Percentiles rank a stretch among this genome's conserved stretches.
phyloP scores from a whole-genome alignment of 176 grass and related monocot species.

The Avena sativa region DNA sequence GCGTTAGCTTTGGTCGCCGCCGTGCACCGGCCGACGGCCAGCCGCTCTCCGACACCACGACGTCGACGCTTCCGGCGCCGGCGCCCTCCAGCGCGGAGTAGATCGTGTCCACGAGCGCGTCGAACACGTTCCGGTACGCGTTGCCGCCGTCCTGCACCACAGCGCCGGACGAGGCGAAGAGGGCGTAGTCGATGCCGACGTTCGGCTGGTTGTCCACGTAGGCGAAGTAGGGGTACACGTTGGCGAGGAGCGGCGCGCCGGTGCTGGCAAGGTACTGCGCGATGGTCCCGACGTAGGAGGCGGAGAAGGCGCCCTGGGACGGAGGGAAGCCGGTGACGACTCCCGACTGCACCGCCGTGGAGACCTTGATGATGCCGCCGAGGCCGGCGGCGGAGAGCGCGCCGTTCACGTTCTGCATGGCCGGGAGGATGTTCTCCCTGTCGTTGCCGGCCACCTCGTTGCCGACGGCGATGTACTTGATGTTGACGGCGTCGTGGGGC shows the following conservation, averaged over 20 bases:
- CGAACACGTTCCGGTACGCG: neutral
- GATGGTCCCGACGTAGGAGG: neutral
- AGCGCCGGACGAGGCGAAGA: neutral
- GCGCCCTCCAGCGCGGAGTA: neutral
- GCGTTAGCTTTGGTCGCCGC: conserved; percentile 44
- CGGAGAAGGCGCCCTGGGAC: neutral
- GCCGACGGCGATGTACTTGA: conserved; percentile 64
- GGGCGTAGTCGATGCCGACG: neutral
- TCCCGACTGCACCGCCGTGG: neutral
- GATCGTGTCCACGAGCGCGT: neutral
- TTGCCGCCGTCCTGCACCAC: neutral
- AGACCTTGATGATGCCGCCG: neutral
- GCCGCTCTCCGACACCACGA: conserved; percentile 62
- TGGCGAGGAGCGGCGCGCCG: neutral
- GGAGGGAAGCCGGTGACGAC: neutral
- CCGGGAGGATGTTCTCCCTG: conserved; percentile 35
- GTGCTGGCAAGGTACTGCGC: neutral
- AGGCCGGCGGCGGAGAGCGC: conserved; percentile 4
- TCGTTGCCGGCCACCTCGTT: conserved; percentile 51
- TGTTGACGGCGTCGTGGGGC: conserved; percentile 35
- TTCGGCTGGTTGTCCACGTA: neutral
- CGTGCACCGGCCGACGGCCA: conserved; percentile 51
- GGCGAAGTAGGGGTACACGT: neutral
- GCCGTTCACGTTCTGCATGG: conserved; percentile 42
- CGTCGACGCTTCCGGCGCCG: neutral